Conservation (phyloP, 2,329 filamentous ascomycete genomes). For the Sphaceloma murrayae region DNA sequence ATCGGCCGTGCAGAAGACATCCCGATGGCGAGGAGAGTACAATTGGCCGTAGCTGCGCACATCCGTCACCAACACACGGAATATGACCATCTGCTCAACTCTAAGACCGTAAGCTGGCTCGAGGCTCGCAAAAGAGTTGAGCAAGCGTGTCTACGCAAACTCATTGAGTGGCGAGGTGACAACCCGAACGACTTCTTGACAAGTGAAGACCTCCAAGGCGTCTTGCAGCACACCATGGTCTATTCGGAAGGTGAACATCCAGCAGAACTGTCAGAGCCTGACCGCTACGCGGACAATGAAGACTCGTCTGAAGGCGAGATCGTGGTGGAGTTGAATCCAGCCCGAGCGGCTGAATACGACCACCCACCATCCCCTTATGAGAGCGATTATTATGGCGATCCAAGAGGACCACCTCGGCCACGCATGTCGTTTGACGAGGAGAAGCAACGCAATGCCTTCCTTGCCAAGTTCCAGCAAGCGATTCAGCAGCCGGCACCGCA, state of each 20-base stretch:
- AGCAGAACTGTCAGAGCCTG: conserved; percentile 10
- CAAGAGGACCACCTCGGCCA: not conserved
- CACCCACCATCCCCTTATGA: conserved; percentile 2
- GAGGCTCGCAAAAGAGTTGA: conserved; percentile 48
- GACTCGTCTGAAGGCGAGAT: conserved; percentile 19
- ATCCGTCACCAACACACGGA: conserved; percentile 54
- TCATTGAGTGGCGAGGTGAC: conserved; percentile 55
- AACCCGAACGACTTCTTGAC: conserved; percentile 51
- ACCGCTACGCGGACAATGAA: conserved; percentile 36
- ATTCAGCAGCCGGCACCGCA: conserved; percentile 2
- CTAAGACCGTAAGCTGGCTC: conserved; percentile 40
- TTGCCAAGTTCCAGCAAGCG: conserved; percentile 5
- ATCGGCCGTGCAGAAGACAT: conserved; percentile 49
- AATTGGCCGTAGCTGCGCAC: conserved; percentile 53
- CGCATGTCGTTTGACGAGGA: conserved; percentile 5
- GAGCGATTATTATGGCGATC: not conserved
- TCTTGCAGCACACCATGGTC: conserved; percentile 42
- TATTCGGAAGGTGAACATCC: conserved; percentile 46
- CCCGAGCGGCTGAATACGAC: conserved; percentile 4
- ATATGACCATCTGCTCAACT: conserved; percentile 47
- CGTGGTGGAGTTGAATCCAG: conserved; percentile 13
- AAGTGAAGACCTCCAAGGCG: conserved; percentile 34
- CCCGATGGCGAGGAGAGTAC: conserved; percentile 47
- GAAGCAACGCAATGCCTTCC: conserved; percentile 1
- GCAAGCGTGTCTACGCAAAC: conserved; percentile 44